These are phyloP conservation scores for Leptomonas seymouri DNA, from an alignment of 208 protist genomes.

Conservation along the genomic window DNA sequence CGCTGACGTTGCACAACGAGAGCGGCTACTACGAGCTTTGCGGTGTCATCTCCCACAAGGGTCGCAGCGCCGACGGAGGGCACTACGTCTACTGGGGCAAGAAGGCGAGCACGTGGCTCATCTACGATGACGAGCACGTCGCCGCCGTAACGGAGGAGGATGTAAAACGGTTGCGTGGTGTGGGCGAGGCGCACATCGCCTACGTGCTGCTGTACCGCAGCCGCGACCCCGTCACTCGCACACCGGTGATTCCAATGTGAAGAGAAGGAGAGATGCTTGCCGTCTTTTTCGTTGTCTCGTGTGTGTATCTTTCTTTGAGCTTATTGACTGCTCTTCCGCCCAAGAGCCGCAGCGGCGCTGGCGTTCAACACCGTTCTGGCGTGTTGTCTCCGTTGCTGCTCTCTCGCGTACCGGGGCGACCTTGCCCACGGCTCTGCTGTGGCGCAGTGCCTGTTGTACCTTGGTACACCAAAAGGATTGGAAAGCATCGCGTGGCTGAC, in stretches of 20 bases:
- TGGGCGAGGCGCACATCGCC: constrained; percentile 83
- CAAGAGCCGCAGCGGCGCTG: too few relatives aligned
- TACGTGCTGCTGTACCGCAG: constrained; percentile 86
- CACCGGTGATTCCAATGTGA: constrained; percentile 53
- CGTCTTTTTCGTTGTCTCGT: too few relatives aligned
- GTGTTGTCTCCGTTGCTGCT: too few relatives aligned
- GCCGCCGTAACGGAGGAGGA: constrained; percentile 76
- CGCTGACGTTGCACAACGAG: constrained; percentile 40
- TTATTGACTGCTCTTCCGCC: background rate
- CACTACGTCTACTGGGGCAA: constrained; percentile 95
- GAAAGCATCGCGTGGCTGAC: too few relatives aligned
- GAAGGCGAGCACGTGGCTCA: constrained; percentile 61
- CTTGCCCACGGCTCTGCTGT: too few relatives aligned
- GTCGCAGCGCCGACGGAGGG: constrained; percentile 83
- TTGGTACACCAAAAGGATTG: too few relatives aligned
- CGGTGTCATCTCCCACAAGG: constrained; percentile 93
- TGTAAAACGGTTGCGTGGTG: constrained; percentile 70
- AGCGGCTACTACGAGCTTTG: constrained; percentile 91
- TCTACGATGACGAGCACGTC: constrained; percentile 78
- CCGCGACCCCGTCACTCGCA: constrained; percentile 54
- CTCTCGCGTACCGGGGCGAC: too few relatives aligned
- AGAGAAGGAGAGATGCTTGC: background rate
- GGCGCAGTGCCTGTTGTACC: too few relatives aligned
- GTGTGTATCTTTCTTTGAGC: constrained; percentile 8
- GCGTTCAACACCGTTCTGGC: too few relatives aligned